These are phyloP conservation scores for Shiraia sp. DNA, from an alignment of 2,329 filamentous ascomycete genomes.

Conservation along the genomic window DNA sequence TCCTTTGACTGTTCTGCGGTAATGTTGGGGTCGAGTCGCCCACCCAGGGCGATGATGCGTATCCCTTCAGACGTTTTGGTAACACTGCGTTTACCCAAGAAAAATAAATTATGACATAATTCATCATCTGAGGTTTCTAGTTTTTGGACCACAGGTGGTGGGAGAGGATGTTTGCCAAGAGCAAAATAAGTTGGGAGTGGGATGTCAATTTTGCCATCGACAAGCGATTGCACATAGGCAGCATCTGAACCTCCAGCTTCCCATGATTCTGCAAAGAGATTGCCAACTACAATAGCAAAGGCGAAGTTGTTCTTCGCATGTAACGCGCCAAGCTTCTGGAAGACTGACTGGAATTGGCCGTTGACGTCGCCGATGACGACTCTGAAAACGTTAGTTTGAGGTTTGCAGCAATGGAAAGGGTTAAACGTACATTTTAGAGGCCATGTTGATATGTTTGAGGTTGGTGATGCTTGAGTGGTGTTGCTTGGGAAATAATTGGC, in stretches of 20 bases:
- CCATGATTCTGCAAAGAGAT: slow-evolving; percentile 69
- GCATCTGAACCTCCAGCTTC: slow-evolving; percentile 57
- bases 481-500: slow-evolving; percentile 14
- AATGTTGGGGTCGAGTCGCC: slow-evolving; percentile 65
- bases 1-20: slow-evolving; percentile 68
- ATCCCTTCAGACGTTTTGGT: slow-evolving; percentile 90
- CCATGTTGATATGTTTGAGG: slow-evolving; percentile 46
- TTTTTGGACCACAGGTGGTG: slow-evolving; percentile 69
- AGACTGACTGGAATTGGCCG: slow-evolving; percentile 74
- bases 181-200: slow-evolving; percentile 91
- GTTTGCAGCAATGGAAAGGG: neutral
- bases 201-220: slow-evolving; percentile 72
- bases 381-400: slow-evolving; percentile 49
- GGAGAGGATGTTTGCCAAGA: slow-evolving; percentile 73
- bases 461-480: slow-evolving; percentile 15
- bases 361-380: slow-evolving; percentile 83
- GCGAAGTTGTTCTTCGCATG: slow-evolving; percentile 88
- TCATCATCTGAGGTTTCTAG: slow-evolving; percentile 70
- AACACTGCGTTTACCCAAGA: slow-evolving; percentile 79
- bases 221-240: slow-evolving; percentile 63
- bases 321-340: slow-evolving; percentile 77
- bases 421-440: slow-evolving; percentile 57
- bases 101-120: slow-evolving; percentile 89
- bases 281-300: slow-evolving; percentile 81
- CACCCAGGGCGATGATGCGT: slow-evolving; percentile 84